Evolutionary conservation across 345 rosid genomes (phyloP), one percentile per base, ranked within the genome.

Genomic region (Viola odorata): DNA sequence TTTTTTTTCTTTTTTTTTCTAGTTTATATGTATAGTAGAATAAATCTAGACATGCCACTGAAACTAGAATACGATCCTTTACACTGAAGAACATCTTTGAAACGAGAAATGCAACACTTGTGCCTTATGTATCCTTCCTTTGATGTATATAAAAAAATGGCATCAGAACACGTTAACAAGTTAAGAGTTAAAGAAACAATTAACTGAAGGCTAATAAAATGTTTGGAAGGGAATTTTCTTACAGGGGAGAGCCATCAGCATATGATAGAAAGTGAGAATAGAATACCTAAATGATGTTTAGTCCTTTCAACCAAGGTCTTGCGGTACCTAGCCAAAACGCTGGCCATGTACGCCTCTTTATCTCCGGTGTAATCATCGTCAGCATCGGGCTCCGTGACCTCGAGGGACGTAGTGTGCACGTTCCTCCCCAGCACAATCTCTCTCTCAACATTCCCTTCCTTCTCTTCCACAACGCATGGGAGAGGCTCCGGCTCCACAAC

Each of bases 291-390:
- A 83, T 89, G 98, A 15, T 80, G 69, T 61, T 85, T 87, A 54
- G 97, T 89, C 54, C 91, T 76, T 58, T 92, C 98, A 38, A 76
- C 55, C 73, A 92, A 77, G 64, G 77, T 89, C 80, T 83, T 89
- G 37, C 90, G 51, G 68, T 87, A 89, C 1, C 97, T 83, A 70
- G 99, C 97, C 64, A 94, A 79, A 55, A 89, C 88, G 62, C 97
- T 75, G 61, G 98, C 97, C 96, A 92, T 90, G 59, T 85, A 84
- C 14, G 98, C 98, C 10, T 92, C 98, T 71, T 79, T 89, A 55
- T 92, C 98, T 7, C 97, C 98, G 45, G 94, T 92, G 64, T 69
- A 71, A 6, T 89, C 98, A 68, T 92, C 98, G 76, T 92, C 73
- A 6, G 81, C 84, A 0, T 89, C 98, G 0, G 96, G 98, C 71